These are phyloP conservation scores for Rhazya stricta DNA, from an alignment of 257 asterid species.

Conservation along the genomic window DNA sequence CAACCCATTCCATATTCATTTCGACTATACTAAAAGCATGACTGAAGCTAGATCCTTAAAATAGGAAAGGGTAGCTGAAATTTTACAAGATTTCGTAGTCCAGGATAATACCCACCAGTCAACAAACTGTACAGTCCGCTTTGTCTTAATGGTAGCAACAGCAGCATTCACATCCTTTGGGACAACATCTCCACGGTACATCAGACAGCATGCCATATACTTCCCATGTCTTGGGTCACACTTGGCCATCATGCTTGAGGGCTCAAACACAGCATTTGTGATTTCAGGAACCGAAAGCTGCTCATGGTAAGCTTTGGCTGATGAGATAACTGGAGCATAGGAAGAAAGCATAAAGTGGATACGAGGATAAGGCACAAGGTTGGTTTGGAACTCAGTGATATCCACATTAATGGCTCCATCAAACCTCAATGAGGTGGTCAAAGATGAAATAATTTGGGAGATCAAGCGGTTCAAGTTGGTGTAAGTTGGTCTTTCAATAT, in stretches of 20 bases:
- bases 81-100: background rate
- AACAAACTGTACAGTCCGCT: conserved; percentile 17
- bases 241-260: conserved; percentile 22
- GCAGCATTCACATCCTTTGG: conserved; percentile 25
- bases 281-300: conserved; percentile 20
- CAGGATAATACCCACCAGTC: conserved; percentile 16
- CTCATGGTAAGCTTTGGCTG: conserved; percentile 23
- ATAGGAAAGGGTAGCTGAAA: background rate
- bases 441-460: conserved; percentile 19
- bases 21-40: background rate
- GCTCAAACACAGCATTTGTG: conserved; percentile 19
- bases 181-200: conserved; percentile 21
- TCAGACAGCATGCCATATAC: conserved; percentile 22
- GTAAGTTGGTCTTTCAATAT: conserved; percentile 20
- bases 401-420: conserved; percentile 21
- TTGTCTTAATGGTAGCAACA: conserved; percentile 18
- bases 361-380: conserved; percentile 23
- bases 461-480: conserved; percentile 22
- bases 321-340: conserved; percentile 21
- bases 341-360: conserved; percentile 24
- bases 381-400: conserved; percentile 19
- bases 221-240: conserved; percentile 22
- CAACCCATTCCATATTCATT: background rate
- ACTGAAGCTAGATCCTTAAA: background rate
- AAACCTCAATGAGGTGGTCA: conserved; percentile 21